Base-by-base conservation (phyloP, 2,329 filamentous ascomycete species). In the Colletotrichum sublineola region DNA sequence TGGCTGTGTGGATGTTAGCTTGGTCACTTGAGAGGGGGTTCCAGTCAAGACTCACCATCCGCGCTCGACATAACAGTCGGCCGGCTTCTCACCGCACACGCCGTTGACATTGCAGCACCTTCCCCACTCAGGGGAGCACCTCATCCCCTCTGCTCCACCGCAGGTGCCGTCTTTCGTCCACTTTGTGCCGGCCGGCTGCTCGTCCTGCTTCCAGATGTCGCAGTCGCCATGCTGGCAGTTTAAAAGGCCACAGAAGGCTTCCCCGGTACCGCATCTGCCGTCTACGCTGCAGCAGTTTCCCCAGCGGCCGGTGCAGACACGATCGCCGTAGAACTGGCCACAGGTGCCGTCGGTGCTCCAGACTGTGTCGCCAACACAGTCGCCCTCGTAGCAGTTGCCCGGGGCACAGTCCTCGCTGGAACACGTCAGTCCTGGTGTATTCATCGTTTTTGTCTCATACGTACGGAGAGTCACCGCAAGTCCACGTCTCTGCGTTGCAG, bases 331-430 rank as follows among this genome's bases (percentile, higher is more conserved):
- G 4, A 75, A 24, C 5, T 70, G 67, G 52, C 81, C 81, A 70
- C 81, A 84, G 6, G 67, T 79, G 20, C 82, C 82, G 71, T 82
- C 79, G 2, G 77, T 79, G 33, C 77, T 80, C 56, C 77, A 83
- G 29, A 76, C 68, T 9, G 29, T 50, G 69, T 77, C 76, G 20
- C 81, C 81, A 3, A 14, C 14, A 70, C 81, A 83, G 11, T 55
- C 64, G 42, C 80, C 81, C 44, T 79, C 77, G 70, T 78, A 81
- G 74, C 80, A 82, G 46, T 76, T 81, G 15, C 80, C 78, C 7
- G 57, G 65, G 24, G 75, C 74, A 71, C 80, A 82, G 68, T 81
- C 80, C 18, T 75, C 76, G 11, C 80, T 81, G 15, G 18, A 18
- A 12, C n/a, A 2, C 5, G n/a, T 40, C 5, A 36, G 15, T 33